Evolutionary conservation across 306 rosid species (phyloP), one percentile per base, ranked within the genome.

Genomic region (Cucurbita ficifolia): DNA sequence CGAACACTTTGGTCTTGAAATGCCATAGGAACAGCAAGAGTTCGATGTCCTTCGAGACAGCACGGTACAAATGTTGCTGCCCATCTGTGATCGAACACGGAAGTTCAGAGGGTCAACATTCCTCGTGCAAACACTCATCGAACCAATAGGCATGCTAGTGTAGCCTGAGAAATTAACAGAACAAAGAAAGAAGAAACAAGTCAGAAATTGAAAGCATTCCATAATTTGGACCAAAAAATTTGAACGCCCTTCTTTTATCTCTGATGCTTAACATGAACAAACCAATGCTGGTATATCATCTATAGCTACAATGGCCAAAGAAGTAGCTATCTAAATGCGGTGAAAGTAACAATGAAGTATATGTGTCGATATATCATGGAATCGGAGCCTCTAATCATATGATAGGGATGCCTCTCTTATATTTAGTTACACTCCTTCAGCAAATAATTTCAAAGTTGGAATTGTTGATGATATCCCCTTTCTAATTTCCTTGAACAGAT

Each of bases 41-140:
- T 76, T 55, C 24, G 87, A 73, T 80, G 76, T 77, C 78, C 86
- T 86, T 50, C 35, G 77, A 75, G 87, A 85, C 52, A 81, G 76
- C 76, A 86, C 84, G 74, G 85, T 69, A 69, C 83, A 77, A 76
- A 79, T 73, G 61, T 81, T 89, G 82, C 96, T 84, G 75, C 96
- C 87, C 84, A 89, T 74, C 74, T 83, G 83, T 73, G 85, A 74
- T 71, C 68, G 83, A 58, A 76, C 59, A 75, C 79, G 75, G 57
- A 87, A 82, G 75, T 78, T 90, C 79, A 81, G 40, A 77, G 79
- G 80, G 71, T 82, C 76, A 51, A 73, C 81, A 85, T 71, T 88
- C 76, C 79, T 81, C 29, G 87, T 73, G 73, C 82, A 80, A 43
- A 83, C 78, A 73, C 82, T 53, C 70, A 69, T 77, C 73, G 88